Evolutionary conservation across 441 rosid species (phyloP).

Genomic region (Daphne laureola): DNA sequence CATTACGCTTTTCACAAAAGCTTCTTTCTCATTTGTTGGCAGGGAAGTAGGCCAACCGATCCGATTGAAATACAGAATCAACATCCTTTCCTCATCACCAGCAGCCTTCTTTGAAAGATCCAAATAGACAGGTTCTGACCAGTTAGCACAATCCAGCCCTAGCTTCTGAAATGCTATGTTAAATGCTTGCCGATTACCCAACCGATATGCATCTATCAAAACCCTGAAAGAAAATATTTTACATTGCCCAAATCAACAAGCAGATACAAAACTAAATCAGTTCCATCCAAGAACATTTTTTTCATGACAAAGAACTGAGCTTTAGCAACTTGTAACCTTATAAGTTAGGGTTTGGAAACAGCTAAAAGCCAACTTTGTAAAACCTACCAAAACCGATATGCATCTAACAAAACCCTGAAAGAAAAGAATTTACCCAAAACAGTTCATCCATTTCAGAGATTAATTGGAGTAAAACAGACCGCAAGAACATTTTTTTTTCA

Average conservation of each 20-base stretch:
- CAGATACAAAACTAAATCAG: background rate
- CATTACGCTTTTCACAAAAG: slow-evolving; percentile 60
- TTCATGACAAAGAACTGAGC: no score
- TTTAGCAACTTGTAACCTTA: no score
- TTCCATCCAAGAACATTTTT: no score
- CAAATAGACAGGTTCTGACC: slow-evolving; percentile 76
- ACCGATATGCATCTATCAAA: slow-evolving; percentile 72
- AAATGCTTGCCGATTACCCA: slow-evolving; percentile 78
- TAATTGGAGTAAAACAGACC: no score
- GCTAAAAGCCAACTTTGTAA: no score
- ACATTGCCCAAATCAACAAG: background rate
- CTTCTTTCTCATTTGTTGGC: slow-evolving; percentile 77
- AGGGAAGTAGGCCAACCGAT: slow-evolving; percentile 95
- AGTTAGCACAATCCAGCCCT: slow-evolving; percentile 93
- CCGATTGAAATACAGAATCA: slow-evolving; percentile 67
- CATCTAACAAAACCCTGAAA: slow-evolving; percentile 78
- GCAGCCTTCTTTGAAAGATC: slow-evolving; percentile 77
- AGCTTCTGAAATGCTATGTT: slow-evolving; percentile 88
- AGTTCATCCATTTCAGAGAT: no score
- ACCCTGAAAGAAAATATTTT: slow-evolving; percentile 36
- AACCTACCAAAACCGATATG: slow-evolving; percentile 59
- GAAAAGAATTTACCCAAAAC: background rate
- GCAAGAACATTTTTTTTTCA: no score
- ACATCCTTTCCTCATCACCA: slow-evolving; percentile 87
- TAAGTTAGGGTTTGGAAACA: no score